Base-by-base conservation (phyloP, 2,329 filamentous ascomycete species). In the Trichocomaceae sp. region DNA sequence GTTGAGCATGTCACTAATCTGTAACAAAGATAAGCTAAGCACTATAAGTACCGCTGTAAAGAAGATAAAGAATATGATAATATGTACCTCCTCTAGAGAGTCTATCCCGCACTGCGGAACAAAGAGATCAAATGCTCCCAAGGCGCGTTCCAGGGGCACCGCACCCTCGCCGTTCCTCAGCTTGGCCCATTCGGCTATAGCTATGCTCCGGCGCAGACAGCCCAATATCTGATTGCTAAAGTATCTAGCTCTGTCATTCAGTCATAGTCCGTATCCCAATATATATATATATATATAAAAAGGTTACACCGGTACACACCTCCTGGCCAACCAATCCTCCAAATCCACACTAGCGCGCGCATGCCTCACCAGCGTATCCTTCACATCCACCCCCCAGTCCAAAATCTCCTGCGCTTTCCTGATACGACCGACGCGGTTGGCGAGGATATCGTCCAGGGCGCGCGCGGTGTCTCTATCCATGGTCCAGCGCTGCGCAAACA, bases 111-210 rank as follows among this genome's bases (percentile, higher is more conserved):
- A 85, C 60, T 86, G 83, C 26, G 92, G 75, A 46, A 95, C 83
- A 70, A 97, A 97, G 71, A 97, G 80, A 69, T 97, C 93, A 68
- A 95, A 95, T 13, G 86, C 87, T 19, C 85, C 87, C 15, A 97
- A 74, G 1, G 86, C 86, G 55, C 81, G 80, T 67, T 96, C 91
- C 19, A 96, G 76, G 7, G 81, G 69, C 20, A 83, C 75, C 22
- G 46, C 23, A 52, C 75, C 71, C 52, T 80, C 76, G 5, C 78
- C 74, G 23, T 72, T 67, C 42, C 69, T 72, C 52, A 88, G 61
- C 52, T 78, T 78, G 58, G 75, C 75, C 92, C 91, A 97, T 66
- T 88, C 82, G 42, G 85, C 79, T 54, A 97, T 79, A 7, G 90
- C 92, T 54, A 87, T 81, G 59, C 83, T 82, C 58, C 92, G 83